These are phyloP conservation scores for Naematelia encephala DNA, from an alignment of 768 basidiomycete genomes.

Conservation along the genomic window DNA sequence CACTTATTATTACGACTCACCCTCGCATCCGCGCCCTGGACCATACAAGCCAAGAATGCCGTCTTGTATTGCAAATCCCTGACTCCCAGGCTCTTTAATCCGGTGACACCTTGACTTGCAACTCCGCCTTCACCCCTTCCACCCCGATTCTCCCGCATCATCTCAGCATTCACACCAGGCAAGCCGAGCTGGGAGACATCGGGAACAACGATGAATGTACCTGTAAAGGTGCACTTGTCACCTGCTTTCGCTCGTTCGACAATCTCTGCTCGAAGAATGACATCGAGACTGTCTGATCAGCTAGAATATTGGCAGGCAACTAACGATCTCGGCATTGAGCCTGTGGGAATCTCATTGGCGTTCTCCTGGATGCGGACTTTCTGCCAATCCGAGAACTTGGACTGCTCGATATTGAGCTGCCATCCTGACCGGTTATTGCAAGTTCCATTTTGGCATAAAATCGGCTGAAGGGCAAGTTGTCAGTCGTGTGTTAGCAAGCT, in stretches of 20 bases:
- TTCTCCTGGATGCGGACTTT: slow-evolving; percentile 99
- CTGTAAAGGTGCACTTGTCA: slow-evolving; percentile 97
- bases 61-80: slow-evolving; percentile 97
- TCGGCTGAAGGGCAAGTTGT: slow-evolving; percentile 60
- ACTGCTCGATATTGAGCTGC: slow-evolving; percentile 92
- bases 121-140: slow-evolving; percentile 60
- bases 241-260: slow-evolving; percentile 99
- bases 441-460: slow-evolving; percentile 86
- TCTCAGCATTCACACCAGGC: slow-evolving; percentile 88
- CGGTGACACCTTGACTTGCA: slow-evolving; percentile 72
- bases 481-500: not conserved
- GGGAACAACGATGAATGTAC: slow-evolving; percentile 96
- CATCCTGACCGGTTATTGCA: slow-evolving; percentile 87
- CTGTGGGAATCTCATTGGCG: slow-evolving; percentile 96
- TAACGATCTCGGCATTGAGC: slow-evolving; percentile 83
- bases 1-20: slow-evolving; percentile 56
- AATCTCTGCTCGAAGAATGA: slow-evolving; percentile 88
- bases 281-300: slow-evolving; percentile 66
- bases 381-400: slow-evolving; percentile 98
- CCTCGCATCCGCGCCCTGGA: slow-evolving; percentile 80
- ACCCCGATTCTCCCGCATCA: slow-evolving; percentile 78
- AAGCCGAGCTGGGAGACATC: slow-evolving; percentile 94
- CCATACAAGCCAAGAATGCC: slow-evolving; percentile 97
- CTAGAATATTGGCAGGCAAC: slow-evolving; percentile 11
- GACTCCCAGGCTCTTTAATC: slow-evolving; percentile 89